Percentiles rank a stretch among this genome's conserved stretches.
Conservation (phyloP, 352 stramenopile genomes). For the Pythium rhizo-oryzae region DNA sequence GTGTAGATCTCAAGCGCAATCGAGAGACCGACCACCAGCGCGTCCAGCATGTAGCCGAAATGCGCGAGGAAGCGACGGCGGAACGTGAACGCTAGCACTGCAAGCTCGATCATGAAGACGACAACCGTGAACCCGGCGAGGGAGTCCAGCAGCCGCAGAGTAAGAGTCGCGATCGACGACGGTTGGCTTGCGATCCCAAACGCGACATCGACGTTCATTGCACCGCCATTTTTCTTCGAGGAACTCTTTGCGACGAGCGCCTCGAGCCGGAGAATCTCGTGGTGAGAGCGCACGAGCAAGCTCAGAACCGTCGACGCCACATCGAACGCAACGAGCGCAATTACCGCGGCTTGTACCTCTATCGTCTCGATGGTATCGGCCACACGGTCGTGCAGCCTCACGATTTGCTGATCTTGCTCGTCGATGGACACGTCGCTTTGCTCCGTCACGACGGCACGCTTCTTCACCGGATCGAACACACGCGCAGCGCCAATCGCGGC, state of each 20-base stretch:
- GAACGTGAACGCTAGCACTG: constrained; percentile 46
- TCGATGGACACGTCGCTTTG: too few species aligned
- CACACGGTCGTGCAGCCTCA: neutral
- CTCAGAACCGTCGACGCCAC: constrained; percentile 39
- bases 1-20: constrained; percentile 49
- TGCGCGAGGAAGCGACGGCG: constrained; percentile 53
- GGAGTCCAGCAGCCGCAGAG: constrained; percentile 49
- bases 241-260: constrained; percentile 1
- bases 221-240: neutral
- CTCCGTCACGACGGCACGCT: too few species aligned
- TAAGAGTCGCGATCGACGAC: constrained; percentile 9
- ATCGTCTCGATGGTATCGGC: constrained; percentile 52
- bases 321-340: constrained; percentile 57
- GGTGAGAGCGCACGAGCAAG: constrained; percentile 41
- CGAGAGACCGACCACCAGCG: constrained; percentile 34
- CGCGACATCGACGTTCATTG: neutral
- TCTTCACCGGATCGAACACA: neutral
- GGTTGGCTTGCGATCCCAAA: constrained; percentile 7
- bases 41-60: constrained; percentile 61
- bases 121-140: constrained; percentile 64
- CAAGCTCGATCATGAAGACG: constrained; percentile 62
- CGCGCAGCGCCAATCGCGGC: constrained; percentile 6
- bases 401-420: neutral
- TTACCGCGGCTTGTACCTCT: constrained; percentile 51
- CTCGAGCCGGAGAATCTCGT: constrained; percentile 30